These are phyloP conservation scores for Galeopsis tetrahit DNA, from an alignment of 257 asterid genomes.

Conservation along the genomic window DNA sequence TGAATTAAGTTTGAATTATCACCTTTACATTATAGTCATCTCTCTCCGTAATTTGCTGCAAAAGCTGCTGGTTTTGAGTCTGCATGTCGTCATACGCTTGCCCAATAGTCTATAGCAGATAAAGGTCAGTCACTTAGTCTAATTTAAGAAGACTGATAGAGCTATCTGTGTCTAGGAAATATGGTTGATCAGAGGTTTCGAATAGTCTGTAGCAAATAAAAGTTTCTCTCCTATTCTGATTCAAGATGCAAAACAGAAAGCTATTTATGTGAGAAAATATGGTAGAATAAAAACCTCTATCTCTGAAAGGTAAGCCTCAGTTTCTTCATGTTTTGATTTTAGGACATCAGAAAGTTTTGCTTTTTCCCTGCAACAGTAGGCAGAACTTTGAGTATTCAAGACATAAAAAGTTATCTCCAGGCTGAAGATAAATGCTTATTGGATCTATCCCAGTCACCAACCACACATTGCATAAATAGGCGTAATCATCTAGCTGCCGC, in stretches of 20 bases:
- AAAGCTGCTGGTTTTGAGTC: conserved; percentile 91
- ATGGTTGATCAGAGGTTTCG: conserved; percentile 33
- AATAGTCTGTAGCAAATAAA: conserved; percentile 56
- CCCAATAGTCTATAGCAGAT: conserved; percentile 82
- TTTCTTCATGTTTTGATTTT: conserved; percentile 89
- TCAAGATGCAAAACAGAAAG: conserved; percentile 19
- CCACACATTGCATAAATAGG: conserved; percentile 2
- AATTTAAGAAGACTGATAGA: conserved; percentile 25
- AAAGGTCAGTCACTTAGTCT: conserved; percentile 32
- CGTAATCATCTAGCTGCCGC: neutral
- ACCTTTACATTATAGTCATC: conserved; percentile 98
- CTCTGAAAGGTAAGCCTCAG: conserved; percentile 93
- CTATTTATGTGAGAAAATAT: neutral
- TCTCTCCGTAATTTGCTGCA: conserved; percentile 94
- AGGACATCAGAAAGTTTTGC: conserved; percentile 62
- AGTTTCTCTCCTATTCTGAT: conserved; percentile 17
- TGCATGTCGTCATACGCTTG: conserved; percentile 99
- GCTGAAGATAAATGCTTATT: conserved; percentile 14
- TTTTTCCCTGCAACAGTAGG: conserved; percentile 67
- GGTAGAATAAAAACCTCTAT: conserved; percentile 67
- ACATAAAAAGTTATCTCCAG: neutral
- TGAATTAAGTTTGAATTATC: conserved; percentile 21
- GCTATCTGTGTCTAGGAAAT: neutral
- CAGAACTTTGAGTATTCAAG: conserved; percentile 24
- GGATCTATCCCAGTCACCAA: conserved; percentile 2